Conservation (phyloP, 202 grass and related monocot genomes). For the Setaria italica region DNA sequence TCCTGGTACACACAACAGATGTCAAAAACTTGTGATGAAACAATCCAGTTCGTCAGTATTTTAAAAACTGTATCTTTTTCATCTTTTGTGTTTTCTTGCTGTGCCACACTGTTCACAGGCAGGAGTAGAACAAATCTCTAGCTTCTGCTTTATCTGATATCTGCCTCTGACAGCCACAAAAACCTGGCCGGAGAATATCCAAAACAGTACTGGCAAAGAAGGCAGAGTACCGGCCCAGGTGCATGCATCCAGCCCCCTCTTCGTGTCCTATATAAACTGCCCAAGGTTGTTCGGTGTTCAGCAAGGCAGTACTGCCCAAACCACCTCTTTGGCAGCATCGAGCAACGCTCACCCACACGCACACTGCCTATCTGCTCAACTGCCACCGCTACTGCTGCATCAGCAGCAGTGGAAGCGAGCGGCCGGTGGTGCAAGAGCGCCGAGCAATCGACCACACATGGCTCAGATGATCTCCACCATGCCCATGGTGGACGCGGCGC, state of each 20-base stretch:
- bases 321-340: slow-evolving; percentile 46
- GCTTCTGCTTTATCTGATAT: slow-evolving; percentile 29
- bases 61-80: not conserved
- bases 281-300: slow-evolving; percentile 29
- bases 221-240: slow-evolving; percentile 38
- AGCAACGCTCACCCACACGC: not conserved
- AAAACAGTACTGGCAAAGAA: slow-evolving; percentile 34
- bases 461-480: slow-evolving; percentile 57
- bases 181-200: slow-evolving; percentile 50
- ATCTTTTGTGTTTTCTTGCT: not conserved
- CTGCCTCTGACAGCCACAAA: slow-evolving; percentile 53
- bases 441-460: slow-evolving; percentile 30
- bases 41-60: not conserved
- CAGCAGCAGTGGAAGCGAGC: slow-evolving; percentile 18
- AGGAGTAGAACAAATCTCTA: slow-evolving; percentile 22
- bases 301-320: slow-evolving; percentile 49
- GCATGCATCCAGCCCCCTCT: slow-evolving; percentile 41
- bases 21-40: not conserved
- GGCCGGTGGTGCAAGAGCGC: not conserved
- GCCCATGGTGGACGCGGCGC: slow-evolving; percentile 52
- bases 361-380: not conserved
- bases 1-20: slow-evolving; percentile 1
- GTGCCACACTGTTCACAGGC: not conserved
- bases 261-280: slow-evolving; percentile 63
- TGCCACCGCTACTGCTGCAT: slow-evolving; percentile 32